A percentile compares a stretch with the other conserved stretches of the same genome.
These are phyloP conservation scores for Apophysomyces ossiformis DNA, from an alignment of 371 early-diverging fungal species.

Conservation along the genomic window DNA sequence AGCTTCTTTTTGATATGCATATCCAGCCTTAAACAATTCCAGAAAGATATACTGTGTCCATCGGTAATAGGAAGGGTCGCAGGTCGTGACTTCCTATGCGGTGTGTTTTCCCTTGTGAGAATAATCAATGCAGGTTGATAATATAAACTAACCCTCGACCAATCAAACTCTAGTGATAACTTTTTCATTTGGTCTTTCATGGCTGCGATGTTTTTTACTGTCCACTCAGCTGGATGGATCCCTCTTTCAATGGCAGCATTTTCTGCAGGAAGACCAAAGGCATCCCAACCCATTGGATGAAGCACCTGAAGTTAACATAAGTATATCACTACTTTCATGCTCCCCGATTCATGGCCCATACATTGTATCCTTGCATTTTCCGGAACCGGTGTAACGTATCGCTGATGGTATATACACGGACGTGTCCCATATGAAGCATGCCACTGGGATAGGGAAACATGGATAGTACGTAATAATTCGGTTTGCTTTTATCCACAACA, in stretches of 20 bases:
- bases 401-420: conserved; percentile 91
- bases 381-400: conserved; percentile 86
- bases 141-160: conserved; percentile 70
- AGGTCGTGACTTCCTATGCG: conserved; percentile 80
- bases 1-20: conserved; percentile 89
- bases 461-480: conserved; percentile 80
- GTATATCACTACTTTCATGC: not conserved
- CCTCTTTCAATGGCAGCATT: conserved; percentile 95
- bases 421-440: conserved; percentile 93
- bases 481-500: conserved; percentile 22
- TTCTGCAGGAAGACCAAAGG: conserved; percentile 99
- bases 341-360: conserved; percentile 18
- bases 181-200: conserved; percentile 85
- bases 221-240: conserved; percentile 86
- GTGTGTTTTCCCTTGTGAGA: not conserved
- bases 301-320: conserved; percentile 54
- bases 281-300: conserved; percentile 99
- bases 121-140: not conserved
- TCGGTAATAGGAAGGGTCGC: conserved; percentile 85
- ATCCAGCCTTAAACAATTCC: conserved; percentile 73
- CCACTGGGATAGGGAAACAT: conserved; percentile 98
- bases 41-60: conserved; percentile 94
- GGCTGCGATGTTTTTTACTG: conserved; percentile 71
- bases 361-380: conserved; percentile 74
- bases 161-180: conserved; percentile 86